Base-by-base conservation (phyloP, 2,329 filamentous ascomycete genomes). In the Epichloe sibirici region DNA sequence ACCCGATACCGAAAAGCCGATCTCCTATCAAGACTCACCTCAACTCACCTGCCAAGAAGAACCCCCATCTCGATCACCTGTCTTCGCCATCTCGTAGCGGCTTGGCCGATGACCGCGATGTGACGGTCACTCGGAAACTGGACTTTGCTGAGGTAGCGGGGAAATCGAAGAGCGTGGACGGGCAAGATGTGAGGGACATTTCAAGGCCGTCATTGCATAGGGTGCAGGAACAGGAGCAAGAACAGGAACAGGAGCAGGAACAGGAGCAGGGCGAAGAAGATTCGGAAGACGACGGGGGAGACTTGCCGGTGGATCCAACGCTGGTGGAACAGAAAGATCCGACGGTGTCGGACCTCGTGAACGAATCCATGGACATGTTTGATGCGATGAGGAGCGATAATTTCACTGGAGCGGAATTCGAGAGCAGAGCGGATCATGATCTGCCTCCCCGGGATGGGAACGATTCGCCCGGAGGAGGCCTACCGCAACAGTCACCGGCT, bases 21-120 rank as follows among this genome's bases (percentile, higher is more conserved):
- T 86, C 83, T 2, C 85, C 85, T 1, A 73, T 78, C 51, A 86
- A 85, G 66, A 83, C 83, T 3, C 69, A 75, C 37, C 72, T 81
- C 28, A 69, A 73, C 12, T 80, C 77, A 2, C 84, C 84, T 0
- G 81, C 84, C 28, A 75, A 80, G 56, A 75, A 77, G 52, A 81
- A 81, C 58, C 80, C 78, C 4, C 76, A 76, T 47, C 66, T 83
- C 51, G 76, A 73, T 34, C 77, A 74, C 45, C 69, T 71, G 17
- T 77, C 77, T 12, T 79, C 75, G 15, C 74, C 77, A 0, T 62
- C 66, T 9, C 70, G 71, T 23, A 71, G 68, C n/a, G 66, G 69
- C 2, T 59, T 56, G 37, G 56, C 56, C 53, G 66, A 65, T 43
- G 63, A 65, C 13, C 65, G 65, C 25, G 63, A 66, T 12, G 63